Evolutionary conservation across 2,329 filamentous ascomycete genomes (phyloP).

Genomic region (Emergomyces orientalis): DNA sequence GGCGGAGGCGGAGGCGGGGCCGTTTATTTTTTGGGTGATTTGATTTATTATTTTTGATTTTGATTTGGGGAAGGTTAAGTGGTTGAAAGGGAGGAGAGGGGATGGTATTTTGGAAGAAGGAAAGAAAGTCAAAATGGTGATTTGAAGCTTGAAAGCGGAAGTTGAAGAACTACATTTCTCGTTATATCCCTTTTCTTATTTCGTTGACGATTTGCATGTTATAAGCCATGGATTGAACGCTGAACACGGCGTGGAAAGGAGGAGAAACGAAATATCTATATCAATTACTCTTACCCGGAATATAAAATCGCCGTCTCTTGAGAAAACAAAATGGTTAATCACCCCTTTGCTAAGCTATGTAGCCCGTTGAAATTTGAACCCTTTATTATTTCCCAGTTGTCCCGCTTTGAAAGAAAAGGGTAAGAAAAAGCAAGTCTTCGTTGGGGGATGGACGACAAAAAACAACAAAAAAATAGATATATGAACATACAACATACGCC

Average conservation of each 20-base stretch:
- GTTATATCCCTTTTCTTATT: no score
- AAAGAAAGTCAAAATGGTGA: not conserved
- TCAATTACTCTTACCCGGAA: no score
- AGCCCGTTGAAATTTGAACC: conserved; percentile 6
- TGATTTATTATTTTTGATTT: not conserved
- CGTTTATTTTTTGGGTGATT: conserved; percentile 4
- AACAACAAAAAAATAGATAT: not conserved
- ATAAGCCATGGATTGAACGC: no score
- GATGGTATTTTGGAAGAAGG: conserved; percentile 12
- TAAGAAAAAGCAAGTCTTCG: not conserved
- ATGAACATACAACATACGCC: conserved; percentile 4
- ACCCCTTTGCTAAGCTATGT: no score
- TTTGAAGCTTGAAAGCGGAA: not conserved
- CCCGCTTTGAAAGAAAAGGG: no score
- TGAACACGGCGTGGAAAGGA: no score
- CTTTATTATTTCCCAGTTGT: no score
- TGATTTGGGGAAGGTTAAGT: not conserved
- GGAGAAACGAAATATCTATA: no score
- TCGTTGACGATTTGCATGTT: no score
- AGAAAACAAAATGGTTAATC: no score
- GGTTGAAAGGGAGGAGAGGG: conserved; percentile 9
- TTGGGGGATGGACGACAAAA: not conserved
- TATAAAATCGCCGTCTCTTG: no score
- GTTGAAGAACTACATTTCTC: not conserved
- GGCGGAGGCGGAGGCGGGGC: conserved; percentile 11